phyloP scores from a whole-genome alignment of 306 rosid genomes.

The Pyrus communis region DNA sequence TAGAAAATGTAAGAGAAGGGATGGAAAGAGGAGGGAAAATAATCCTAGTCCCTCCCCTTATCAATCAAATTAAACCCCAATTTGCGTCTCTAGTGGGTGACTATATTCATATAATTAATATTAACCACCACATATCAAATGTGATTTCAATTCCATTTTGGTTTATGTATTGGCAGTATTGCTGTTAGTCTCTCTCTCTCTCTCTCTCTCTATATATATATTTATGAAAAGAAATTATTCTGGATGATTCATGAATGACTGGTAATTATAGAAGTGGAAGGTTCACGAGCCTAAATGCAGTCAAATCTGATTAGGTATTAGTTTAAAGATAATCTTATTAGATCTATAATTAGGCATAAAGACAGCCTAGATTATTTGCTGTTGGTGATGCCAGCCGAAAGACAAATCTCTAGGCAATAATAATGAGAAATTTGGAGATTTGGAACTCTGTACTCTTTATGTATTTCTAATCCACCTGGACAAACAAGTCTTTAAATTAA shows the following conservation, averaged over 20 bases:
- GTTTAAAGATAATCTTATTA: constrained; percentile 8
- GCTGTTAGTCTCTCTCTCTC: background rate
- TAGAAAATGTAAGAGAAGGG: rapidly evolving
- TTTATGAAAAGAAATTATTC: too few species aligned
- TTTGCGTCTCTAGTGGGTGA: background rate
- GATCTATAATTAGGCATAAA: constrained; percentile 28
- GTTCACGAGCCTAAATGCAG: constrained; percentile 17
- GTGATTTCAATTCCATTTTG: background rate
- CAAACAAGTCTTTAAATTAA: background rate
- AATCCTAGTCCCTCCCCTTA: background rate
- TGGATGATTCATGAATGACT: constrained; percentile 1
- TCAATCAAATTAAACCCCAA: background rate
- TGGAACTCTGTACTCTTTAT: background rate
- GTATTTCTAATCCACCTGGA: background rate
- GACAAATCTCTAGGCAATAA: background rate
- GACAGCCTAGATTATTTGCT: constrained; percentile 22
- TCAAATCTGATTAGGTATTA: constrained; percentile 23
- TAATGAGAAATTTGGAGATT: background rate
- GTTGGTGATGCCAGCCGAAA: constrained; percentile 12
- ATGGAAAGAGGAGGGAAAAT: too few species aligned
- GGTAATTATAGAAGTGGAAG: constrained; percentile 10
- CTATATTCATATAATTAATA: background rate
- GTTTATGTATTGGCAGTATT: too few species aligned
- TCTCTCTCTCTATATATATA: background rate
- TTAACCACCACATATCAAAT: background rate